Conservation (phyloP, 257 asterid genomes). For the Leonotis leonurus region DNA sequence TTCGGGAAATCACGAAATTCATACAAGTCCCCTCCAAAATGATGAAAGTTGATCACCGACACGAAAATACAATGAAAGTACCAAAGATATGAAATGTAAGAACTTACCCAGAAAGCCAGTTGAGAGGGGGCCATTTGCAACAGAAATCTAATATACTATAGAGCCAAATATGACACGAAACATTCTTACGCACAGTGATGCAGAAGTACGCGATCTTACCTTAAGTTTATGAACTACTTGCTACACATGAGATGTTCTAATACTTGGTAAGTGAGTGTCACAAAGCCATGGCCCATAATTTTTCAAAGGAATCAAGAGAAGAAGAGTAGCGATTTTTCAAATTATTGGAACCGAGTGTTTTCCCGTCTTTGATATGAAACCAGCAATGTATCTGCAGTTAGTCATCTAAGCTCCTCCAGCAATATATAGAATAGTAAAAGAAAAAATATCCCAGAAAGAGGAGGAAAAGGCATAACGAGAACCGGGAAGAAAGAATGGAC, state of each 20-base stretch:
- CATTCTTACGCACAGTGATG: neutral
- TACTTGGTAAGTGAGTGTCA: neutral
- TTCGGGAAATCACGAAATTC: neutral
- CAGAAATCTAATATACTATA: neutral
- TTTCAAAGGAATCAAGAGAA: neutral
- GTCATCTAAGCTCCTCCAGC: slow-evolving; percentile 30
- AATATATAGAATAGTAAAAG: slow-evolving; percentile 11
- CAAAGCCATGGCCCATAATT: slow-evolving; percentile 21
- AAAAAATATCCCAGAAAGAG: slow-evolving; percentile 13
- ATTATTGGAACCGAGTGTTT: slow-evolving; percentile 7
- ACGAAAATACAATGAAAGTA: neutral
- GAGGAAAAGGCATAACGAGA: neutral
- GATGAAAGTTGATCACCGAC: neutral
- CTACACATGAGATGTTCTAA: slow-evolving; percentile 4
- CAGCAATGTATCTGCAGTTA: slow-evolving; percentile 24
- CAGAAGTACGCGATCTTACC: slow-evolving; percentile 7
- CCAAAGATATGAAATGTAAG: neutral
- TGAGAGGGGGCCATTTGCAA: neutral
- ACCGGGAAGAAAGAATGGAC: slow-evolving; percentile 11
- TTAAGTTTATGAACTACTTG: slow-evolving; percentile 2
- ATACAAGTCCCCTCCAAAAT: neutral
- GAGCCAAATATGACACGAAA: neutral
- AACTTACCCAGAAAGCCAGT: neutral
- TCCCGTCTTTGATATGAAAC: neutral
- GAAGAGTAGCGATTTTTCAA: neutral